Base-by-base conservation (phyloP, 2,329 filamentous ascomycete species). In the Colletotrichum sp. region DNA sequence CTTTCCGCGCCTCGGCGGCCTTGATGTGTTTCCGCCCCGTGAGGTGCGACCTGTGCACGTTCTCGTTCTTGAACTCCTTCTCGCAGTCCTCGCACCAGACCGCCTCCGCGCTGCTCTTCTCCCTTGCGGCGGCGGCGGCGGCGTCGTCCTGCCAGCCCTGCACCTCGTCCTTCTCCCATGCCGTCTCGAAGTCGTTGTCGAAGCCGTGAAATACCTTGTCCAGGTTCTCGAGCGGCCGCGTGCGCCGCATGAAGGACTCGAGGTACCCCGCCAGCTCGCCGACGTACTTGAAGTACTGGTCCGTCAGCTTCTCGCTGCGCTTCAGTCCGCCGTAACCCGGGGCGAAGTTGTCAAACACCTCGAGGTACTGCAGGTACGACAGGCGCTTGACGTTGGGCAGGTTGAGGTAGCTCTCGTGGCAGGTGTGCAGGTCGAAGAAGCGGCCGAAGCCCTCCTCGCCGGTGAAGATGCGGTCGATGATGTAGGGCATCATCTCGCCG, bases 21-120 rank as follows among this genome's bases (percentile, higher is more conserved):
- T 95, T 95, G 82, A 96, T 91, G 82, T 99, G 97, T 82, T 98
- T 99, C 85, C 98, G 96, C 55, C 96, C 96, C 0, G 87, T 93
- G 75, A 99, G 85, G 82, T 99, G 97, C 47, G 91, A 92, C 79
- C 95, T 96, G 87, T 98, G 98, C 62, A 98, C 95, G 75, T 98
- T 98, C 77, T 97, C 92, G 79, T 98, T 98, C 80, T 94, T 95
- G 85, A 98, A 99, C 73, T 96, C 95, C 84, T 96, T 98, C 81
- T 97, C 93, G 82, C 97, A 99, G 76, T 96, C 95, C 8, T 93
- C 89, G 80, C 97, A 99, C 94, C 94, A 98, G 18, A 95, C 89
- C 1, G 93, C 94, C 66, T 95, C 93, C 1, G 79, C 87, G 80
- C 80, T 80, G 69, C 83, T 85, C 3, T 81, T 34, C 4, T 69